Conservation (phyloP, 2,329 filamentous ascomycete genomes). For the Botryotinia convoluta region DNA sequence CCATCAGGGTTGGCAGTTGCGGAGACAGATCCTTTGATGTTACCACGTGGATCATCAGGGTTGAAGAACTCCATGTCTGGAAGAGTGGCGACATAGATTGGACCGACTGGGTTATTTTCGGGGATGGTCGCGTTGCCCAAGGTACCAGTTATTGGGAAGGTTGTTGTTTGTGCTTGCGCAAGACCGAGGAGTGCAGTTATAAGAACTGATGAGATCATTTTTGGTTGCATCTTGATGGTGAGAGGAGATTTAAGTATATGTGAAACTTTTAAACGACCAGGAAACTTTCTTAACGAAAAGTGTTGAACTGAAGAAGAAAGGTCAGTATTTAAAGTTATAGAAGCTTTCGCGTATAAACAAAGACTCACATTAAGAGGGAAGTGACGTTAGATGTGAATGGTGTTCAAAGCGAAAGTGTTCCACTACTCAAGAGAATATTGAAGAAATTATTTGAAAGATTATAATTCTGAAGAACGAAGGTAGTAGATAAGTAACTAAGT, state of each 20-base stretch:
- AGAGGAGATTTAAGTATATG: neutral
- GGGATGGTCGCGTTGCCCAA: conserved; percentile 52
- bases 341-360: neutral
- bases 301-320: neutral
- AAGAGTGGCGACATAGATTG: conserved; percentile 55
- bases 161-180: conserved; percentile 28
- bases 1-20: conserved; percentile 48
- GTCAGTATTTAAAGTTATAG: neutral
- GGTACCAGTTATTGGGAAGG: conserved; percentile 30
- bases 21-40: conserved; percentile 53
- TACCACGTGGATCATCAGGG: conserved; percentile 47
- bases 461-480: neutral
- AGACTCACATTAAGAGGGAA: neutral
- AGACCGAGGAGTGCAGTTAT: conserved; percentile 17
- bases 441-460: neutral
- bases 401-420: neutral
- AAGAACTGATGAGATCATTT: conserved; percentile 1
- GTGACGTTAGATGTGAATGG: conserved; percentile 4
- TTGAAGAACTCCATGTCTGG: conserved; percentile 48
- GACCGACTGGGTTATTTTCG: conserved; percentile 54
- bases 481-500: neutral
- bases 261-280: neutral
- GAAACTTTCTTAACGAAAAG: neutral
- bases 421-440: neutral
- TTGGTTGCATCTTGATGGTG: conserved; percentile 20